Conservation (phyloP, 129 eudicot genomes). For the Flaveria brownii region DNA sequence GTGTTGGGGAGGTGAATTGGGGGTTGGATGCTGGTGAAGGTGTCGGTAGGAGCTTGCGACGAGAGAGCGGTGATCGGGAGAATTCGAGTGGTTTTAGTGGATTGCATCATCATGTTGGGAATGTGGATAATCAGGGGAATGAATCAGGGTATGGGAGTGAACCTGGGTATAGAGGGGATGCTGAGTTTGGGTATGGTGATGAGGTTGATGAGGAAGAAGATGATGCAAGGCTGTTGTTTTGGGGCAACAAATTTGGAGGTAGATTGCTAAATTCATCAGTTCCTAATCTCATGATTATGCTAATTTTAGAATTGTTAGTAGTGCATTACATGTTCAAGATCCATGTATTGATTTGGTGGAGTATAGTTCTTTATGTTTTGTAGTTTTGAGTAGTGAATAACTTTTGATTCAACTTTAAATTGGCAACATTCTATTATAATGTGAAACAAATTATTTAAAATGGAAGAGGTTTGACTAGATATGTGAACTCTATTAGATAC, state of each 20-base stretch:
- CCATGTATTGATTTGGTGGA: neutral
- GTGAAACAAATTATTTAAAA: no score
- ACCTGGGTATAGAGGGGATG: constrained; percentile 95
- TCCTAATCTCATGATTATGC: neutral
- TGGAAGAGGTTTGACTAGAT: no score
- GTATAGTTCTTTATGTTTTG: neutral
- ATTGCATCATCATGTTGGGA: constrained; percentile 37
- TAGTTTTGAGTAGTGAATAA: neutral
- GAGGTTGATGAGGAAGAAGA: constrained; percentile 96
- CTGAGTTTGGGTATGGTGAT: constrained; percentile 81
- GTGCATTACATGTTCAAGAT: neutral
- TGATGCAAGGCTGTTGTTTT: constrained; percentile 61
- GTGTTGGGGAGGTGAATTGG: constrained; percentile 63
- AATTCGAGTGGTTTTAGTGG: constrained; percentile 37
- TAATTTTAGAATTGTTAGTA: neutral
- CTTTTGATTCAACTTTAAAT: neutral
- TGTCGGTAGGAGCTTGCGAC: constrained; percentile 40
- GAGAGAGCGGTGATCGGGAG: constrained; percentile 38
- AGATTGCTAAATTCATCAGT: constrained; percentile 43
- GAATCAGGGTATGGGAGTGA: constrained; percentile 97
- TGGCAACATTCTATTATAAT: no score
- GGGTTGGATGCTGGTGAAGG: constrained; percentile 74
- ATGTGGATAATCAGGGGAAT: constrained; percentile 60
- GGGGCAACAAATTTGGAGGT: constrained; percentile 88
- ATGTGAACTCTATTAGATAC: no score